Conservation (phyloP, 257 asterid genomes). For the Solanum chilense region DNA sequence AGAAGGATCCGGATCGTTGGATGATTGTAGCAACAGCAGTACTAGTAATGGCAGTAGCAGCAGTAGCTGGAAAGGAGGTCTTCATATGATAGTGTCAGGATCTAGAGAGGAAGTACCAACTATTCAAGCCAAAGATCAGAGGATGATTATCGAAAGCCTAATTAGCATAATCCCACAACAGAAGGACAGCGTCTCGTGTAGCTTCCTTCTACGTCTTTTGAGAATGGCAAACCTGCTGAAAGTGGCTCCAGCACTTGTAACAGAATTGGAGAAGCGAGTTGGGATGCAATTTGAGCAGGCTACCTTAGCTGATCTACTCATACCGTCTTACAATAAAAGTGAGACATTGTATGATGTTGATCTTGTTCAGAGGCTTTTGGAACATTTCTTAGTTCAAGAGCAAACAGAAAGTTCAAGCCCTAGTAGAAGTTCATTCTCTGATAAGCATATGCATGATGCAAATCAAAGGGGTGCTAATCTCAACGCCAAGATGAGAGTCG, state of each 20-base stretch:
- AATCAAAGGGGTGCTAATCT: constrained; percentile 29
- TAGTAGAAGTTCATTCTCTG: constrained; percentile 42
- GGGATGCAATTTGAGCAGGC: constrained; percentile 98
- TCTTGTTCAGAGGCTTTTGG: constrained; percentile 82
- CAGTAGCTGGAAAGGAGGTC: constrained; percentile 59
- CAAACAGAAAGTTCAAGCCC: constrained; percentile 71
- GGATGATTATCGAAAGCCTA: constrained; percentile 80
- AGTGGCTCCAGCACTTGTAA: constrained; percentile 76
- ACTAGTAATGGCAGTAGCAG: neutral
- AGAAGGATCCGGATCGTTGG: constrained; percentile 24
- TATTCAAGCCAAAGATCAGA: constrained; percentile 63
- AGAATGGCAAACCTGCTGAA: constrained; percentile 74
- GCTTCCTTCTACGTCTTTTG: constrained; percentile 67
- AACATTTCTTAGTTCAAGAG: constrained; percentile 88
- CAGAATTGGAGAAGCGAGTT: constrained; percentile 85
- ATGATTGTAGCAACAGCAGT: constrained; percentile 24
- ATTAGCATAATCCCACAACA: constrained; percentile 87
- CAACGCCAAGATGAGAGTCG: constrained; percentile 84
- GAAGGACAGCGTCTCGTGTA: constrained; percentile 70
- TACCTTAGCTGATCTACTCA: constrained; percentile 51
- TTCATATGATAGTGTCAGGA: constrained; percentile 67
- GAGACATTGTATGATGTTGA: constrained; percentile 75
- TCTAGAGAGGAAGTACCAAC: constrained; percentile 33
- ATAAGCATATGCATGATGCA: constrained; percentile 33
- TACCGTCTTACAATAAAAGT: constrained; percentile 51